phyloP scores from a whole-genome alignment of 306 rosid genomes.

The Cajanus cajan region DNA sequence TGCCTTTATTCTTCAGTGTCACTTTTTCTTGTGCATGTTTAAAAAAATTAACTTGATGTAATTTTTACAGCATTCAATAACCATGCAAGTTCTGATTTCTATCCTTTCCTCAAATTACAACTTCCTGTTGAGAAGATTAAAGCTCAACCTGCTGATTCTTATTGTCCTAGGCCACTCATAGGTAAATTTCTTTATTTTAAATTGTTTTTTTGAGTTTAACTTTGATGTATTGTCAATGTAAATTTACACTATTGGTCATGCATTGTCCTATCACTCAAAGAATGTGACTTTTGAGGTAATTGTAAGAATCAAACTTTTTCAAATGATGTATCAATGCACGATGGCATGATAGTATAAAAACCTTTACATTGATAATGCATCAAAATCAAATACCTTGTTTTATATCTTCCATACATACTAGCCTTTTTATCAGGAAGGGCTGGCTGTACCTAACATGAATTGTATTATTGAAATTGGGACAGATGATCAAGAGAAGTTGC shows the following conservation, averaged over 20 bases:
- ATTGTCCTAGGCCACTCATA: conserved; percentile 37
- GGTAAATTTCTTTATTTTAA: conserved; percentile 41
- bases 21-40: neutral
- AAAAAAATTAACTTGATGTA: conserved; percentile 18
- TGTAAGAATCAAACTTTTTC: neutral
- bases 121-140: conserved; percentile 44
- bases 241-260: neutral
- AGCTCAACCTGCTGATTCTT: conserved; percentile 41
- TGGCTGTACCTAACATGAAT: conserved; percentile 15
- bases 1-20: neutral
- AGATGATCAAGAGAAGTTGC: conserved; percentile 57
- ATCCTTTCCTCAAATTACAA: conserved; percentile 47
- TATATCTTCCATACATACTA: neutral
- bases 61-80: conserved; percentile 52
- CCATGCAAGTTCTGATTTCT: conserved; percentile 51
- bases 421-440: conserved; percentile 5
- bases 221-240: neutral
- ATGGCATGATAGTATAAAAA: neutral
- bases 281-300: neutral
- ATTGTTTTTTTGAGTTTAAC: neutral
- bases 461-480: conserved; percentile 26
- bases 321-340: neutral
- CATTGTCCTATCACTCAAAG: neutral
- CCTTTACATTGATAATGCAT: neutral
- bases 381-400: neutral